Evolutionary conservation across 78 protist species (phyloP), one percentile per base, ranked within the genome.

Genomic region (Mastigamoeba balamuthi): DNA sequence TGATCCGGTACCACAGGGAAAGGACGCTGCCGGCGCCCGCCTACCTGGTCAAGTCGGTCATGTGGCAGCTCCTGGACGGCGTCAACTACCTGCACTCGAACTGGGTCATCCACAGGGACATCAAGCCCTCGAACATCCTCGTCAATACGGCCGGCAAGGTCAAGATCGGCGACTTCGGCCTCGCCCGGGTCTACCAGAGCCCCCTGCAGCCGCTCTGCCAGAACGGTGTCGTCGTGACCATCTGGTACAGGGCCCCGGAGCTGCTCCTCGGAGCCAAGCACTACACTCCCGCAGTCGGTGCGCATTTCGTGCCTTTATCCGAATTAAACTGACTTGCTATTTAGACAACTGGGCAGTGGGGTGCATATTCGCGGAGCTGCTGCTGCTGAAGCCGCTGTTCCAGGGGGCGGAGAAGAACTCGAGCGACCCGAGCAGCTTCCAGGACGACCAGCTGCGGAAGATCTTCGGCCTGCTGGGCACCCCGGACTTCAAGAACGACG

Each of bases 161-260:
- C 38, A 88, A 88, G 69, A 88, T 88, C 37, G 89, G 91, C 66
- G 81, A 74, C 37, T 68, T 90, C n/a, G 94, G 94, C n/a, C 41
- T 90, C 25, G 94, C 94, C 0, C 73, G 94, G 1, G 41, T 83
- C 29, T 86, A 85, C 76, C 77, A 87, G 64, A 38, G 78, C 0
- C 94, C 94, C 0, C 48, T 85, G 8, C 69, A 68, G 28, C 74
- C 84, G 8, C 42, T 87, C 17, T 29, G 48, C 35, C 80, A 80
- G 33, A 76, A 86, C 67, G 91, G 91, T 79, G 94, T 90, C 1
- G 95, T 93, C 7, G 97, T 91, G 5, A 93, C 97, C 42, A 85
- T 93, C 30, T 93, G 97, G 97, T 93, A 93, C 67, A 67, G 97
- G 9, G 92, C 97, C 4, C 97, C 97, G 0, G 97, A 93, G 52